Conservation (phyloP, 495 filamentous ascomycete species). For the Penicillium goetzii region DNA sequence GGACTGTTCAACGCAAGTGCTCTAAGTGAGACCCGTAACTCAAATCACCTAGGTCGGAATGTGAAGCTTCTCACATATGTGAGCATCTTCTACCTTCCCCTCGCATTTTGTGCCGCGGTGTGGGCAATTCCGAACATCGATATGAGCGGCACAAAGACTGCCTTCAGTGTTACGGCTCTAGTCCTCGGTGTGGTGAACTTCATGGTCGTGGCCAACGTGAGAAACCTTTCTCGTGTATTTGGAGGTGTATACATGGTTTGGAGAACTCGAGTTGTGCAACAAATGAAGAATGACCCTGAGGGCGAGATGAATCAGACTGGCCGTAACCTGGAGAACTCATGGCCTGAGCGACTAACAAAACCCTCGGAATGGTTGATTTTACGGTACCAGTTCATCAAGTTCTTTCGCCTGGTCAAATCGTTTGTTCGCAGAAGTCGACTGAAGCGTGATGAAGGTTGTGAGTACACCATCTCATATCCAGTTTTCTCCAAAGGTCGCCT, state of each 20-base stretch:
- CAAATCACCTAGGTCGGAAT: neutral
- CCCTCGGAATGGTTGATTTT: conserved; percentile 5
- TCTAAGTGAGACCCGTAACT: conserved; percentile 2
- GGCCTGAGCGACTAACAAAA: neutral
- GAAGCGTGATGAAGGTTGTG: neutral
- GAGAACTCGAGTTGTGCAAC: neutral
- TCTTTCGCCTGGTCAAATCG: neutral
- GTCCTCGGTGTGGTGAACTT: neutral
- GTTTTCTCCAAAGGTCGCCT: neutral
- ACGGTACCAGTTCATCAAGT: neutral
- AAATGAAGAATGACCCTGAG: neutral
- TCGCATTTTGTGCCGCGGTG: neutral
- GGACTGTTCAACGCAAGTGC: neutral
- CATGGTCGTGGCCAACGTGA: neutral
- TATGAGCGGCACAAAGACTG: conserved; percentile 3
- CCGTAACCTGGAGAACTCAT: neutral
- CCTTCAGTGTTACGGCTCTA: neutral
- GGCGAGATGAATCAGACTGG: neutral
- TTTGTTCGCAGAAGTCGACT: neutral
- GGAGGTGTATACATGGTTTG: neutral
- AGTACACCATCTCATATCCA: neutral
- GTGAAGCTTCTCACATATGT: conserved; percentile 4
- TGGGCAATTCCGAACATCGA: neutral
- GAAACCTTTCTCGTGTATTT: neutral
- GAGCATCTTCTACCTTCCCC: conserved; percentile 1